Percentiles rank a stretch among this genome's conserved stretches.
Evolutionary conservation across 2,329 filamentous ascomycete species (phyloP).

Genomic region (Ophiocordyceps camponoti-saundersi): DNA sequence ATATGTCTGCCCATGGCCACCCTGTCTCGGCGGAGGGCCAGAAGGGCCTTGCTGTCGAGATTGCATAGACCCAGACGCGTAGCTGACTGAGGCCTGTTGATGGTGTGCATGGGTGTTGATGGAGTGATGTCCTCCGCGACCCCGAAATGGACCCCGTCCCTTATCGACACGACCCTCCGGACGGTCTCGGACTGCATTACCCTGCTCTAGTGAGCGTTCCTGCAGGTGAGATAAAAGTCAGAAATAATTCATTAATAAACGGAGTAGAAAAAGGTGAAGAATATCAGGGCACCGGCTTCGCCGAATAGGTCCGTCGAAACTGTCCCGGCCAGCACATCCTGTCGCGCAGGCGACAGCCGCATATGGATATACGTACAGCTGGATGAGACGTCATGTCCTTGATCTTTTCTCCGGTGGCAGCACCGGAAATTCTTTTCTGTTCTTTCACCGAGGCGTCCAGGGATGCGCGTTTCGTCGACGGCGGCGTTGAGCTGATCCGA

Average conservation of each 20-base stretch:
- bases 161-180: constrained; percentile 22
- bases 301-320: neutral
- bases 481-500: constrained; percentile 18
- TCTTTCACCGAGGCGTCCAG: constrained; percentile 25
- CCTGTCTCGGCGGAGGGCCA: constrained; percentile 27
- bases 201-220: constrained; percentile 4
- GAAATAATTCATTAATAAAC: neutral
- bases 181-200: constrained; percentile 13
- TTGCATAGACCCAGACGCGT: constrained; percentile 14
- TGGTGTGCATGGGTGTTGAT: constrained; percentile 17
- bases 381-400: constrained; percentile 18
- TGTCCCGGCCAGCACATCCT: neutral
- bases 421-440: constrained; percentile 25
- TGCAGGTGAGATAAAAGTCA: neutral
- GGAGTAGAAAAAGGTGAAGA: neutral
- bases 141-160: constrained; percentile 26
- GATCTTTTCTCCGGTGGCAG: constrained; percentile 18
- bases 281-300: neutral
- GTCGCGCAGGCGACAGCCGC: constrained; percentile 1
- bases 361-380: constrained; percentile 18
- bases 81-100: constrained; percentile 13
- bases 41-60: constrained; percentile 20
- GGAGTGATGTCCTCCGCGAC: constrained; percentile 25
- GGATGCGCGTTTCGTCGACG: constrained; percentile 25
- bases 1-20: constrained; percentile 17